phyloP scores from a whole-genome alignment of 768 basidiomycete genomes.

The Tubosaeta sp. region DNA sequence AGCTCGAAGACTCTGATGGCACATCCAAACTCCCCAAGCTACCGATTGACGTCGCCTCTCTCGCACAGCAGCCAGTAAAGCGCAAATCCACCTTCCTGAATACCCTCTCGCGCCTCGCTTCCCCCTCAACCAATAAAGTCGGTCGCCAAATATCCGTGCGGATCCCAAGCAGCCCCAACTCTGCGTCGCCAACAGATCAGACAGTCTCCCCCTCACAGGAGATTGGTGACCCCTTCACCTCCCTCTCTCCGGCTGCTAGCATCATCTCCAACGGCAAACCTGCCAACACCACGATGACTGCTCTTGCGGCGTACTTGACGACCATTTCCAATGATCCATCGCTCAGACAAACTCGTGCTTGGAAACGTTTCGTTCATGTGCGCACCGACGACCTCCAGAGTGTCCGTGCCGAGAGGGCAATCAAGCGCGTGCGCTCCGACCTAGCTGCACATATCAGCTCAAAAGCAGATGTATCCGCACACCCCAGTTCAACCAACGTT shows the following conservation, averaged over 20 bases:
- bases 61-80: slow-evolving; percentile 53
- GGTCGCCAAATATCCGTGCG: slow-evolving; percentile 38
- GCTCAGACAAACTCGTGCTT: slow-evolving; percentile 62
- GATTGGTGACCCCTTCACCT: slow-evolving; percentile 56
- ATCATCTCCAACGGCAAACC: slow-evolving; percentile 16
- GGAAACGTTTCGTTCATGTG: slow-evolving; percentile 84
- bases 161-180: slow-evolving; percentile 26
- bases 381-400: slow-evolving; percentile 87
- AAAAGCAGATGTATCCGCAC: slow-evolving; percentile 25
- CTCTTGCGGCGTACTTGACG: slow-evolving; percentile 77
- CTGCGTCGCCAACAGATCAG: slow-evolving; percentile 32
- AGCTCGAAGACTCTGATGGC: slow-evolving; percentile 65
- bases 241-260: slow-evolving; percentile 32
- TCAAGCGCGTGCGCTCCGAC: slow-evolving; percentile 85
- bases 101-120: slow-evolving; percentile 79
- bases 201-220: slow-evolving; percentile 53
- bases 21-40: slow-evolving; percentile 53
- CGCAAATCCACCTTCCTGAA: slow-evolving; percentile 83
- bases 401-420: slow-evolving; percentile 78
- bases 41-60: slow-evolving; percentile 52
- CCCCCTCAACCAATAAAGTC: slow-evolving; percentile 59
- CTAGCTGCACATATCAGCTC: slow-evolving; percentile 64
- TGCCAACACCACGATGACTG: slow-evolving; percentile 53
- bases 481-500: slow-evolving; percentile 19
- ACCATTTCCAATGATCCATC: slow-evolving; percentile 63